A percentile compares a stretch with the other conserved stretches of the same genome.
These are phyloP conservation scores for Hirsutella rhossiliensis DNA, from an alignment of 2,329 filamentous ascomycete species.

Conservation along the genomic window DNA sequence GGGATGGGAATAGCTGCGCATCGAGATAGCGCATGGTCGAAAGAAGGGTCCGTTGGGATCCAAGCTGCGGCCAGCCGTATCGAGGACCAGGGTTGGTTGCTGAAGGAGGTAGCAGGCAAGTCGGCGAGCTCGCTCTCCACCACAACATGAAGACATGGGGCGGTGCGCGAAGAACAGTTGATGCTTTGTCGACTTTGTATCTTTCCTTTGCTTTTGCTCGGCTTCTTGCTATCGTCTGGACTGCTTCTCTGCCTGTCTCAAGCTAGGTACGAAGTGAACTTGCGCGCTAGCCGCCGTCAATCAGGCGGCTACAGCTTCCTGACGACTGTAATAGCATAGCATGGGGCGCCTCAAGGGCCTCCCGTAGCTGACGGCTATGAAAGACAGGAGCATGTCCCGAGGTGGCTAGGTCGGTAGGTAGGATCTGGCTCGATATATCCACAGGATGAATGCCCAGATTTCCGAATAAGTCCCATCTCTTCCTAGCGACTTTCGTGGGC, in stretches of 20 bases:
- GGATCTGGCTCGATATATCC: slow-evolving; percentile 16
- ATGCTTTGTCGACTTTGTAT: slow-evolving; percentile 31
- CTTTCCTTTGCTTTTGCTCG: slow-evolving; percentile 17
- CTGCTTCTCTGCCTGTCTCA: slow-evolving; percentile 25
- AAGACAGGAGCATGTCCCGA: slow-evolving; percentile 22
- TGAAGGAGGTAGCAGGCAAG: neutral
- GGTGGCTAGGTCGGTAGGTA: slow-evolving; percentile 18
- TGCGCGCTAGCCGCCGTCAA: slow-evolving; percentile 47
- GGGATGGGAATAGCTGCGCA: too few relatives aligned
- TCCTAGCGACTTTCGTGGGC: neutral
- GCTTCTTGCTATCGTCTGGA: slow-evolving; percentile 62
- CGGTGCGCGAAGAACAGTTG: slow-evolving; percentile 23
- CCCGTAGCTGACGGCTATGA: slow-evolving; percentile 35
- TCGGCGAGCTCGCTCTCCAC: slow-evolving; percentile 5
- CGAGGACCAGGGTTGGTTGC: neutral
- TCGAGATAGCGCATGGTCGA: too few relatives aligned
- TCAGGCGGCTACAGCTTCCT: slow-evolving; percentile 38
- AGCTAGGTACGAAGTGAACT: slow-evolving; percentile 57
- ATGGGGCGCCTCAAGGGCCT: slow-evolving; percentile 28
- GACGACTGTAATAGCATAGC: slow-evolving; percentile 27
- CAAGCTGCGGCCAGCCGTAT: neutral
- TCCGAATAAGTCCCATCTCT: slow-evolving; percentile 3
- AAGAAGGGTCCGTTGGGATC: too few relatives aligned
- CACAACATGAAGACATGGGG: slow-evolving; percentile 28
- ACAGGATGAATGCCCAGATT: slow-evolving; percentile 10